Evolutionary conservation across 257 asterid species (phyloP).

Genomic region (Avicennia marina): DNA sequence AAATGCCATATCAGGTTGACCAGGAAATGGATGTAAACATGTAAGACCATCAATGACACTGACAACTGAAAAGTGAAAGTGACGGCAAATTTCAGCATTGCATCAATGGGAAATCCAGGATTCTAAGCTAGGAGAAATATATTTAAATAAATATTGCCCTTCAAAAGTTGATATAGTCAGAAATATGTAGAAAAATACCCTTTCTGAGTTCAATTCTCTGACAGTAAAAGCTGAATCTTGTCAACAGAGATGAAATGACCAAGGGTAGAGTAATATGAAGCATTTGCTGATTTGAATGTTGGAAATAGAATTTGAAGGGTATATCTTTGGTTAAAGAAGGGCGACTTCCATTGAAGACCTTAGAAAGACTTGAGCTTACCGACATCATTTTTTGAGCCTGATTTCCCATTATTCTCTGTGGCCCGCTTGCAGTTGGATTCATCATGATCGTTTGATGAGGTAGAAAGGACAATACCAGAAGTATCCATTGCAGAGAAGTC

Average conservation of each 20-base stretch:
- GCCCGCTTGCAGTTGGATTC: constrained; percentile 42
- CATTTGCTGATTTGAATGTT: not conserved
- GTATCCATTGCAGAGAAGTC: constrained; percentile 54
- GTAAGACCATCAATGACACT: no score
- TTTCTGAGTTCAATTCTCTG: not conserved
- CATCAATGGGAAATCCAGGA: no score
- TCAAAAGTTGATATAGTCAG: not conserved
- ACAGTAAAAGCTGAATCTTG: not conserved
- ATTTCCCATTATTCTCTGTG: constrained; percentile 43
- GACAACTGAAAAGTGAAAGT: no score
- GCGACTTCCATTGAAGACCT: not conserved
- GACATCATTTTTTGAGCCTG: constrained; percentile 27
- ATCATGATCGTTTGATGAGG: constrained; percentile 41
- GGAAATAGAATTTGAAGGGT: not conserved
- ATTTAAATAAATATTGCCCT: no score
- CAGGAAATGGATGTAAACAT: no score
- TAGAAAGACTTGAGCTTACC: constrained; percentile 39
- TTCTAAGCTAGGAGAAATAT: no score
- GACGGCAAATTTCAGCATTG: no score
- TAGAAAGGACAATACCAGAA: constrained; percentile 58
- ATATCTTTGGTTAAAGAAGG: not conserved
- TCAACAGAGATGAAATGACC: constrained; percentile 4
- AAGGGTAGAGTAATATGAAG: constrained; percentile 5
- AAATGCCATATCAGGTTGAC: no score
- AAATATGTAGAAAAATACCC: not conserved